Conservation (phyloP, 169 alveolate species). For the Cryptosporidium muris region DNA sequence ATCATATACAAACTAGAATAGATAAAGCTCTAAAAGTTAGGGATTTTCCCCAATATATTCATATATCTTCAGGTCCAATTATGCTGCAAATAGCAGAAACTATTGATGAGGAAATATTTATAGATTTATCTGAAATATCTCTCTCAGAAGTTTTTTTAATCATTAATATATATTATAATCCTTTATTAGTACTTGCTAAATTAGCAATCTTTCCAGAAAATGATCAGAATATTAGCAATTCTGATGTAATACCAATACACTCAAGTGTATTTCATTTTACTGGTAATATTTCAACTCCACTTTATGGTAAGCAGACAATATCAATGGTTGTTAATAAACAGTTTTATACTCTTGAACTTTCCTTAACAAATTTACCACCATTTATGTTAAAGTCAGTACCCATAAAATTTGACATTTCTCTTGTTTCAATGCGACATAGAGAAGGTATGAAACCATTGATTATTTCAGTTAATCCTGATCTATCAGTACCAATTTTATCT, state of each 20-base stretch:
- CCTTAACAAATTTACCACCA: slow-evolving; percentile 32
- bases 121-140: slow-evolving; percentile 5
- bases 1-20: slow-evolving; percentile 9
- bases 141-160: slow-evolving; percentile 20
- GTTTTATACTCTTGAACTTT: slow-evolving; percentile 18
- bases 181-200: slow-evolving; percentile 24
- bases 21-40: slow-evolving; percentile 27
- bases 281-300: slow-evolving; percentile 24
- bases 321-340: slow-evolving; percentile 10
- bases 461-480: slow-evolving; percentile 74
- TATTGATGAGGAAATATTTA: slow-evolving; percentile 21
- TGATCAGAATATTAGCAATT: not conserved
- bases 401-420: slow-evolving; percentile 21
- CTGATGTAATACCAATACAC: slow-evolving; percentile 1
- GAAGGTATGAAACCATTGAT: slow-evolving; percentile 55
- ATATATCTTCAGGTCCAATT: slow-evolving; percentile 1
- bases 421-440: slow-evolving; percentile 23
- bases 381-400: slow-evolving; percentile 19
- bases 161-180: slow-evolving; percentile 47
- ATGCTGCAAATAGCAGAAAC: slow-evolving; percentile 4
- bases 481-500: slow-evolving; percentile 73
- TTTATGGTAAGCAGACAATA: slow-evolving; percentile 32
- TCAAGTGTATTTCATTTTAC: slow-evolving; percentile 19
- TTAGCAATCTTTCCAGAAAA: slow-evolving; percentile 28
- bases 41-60: slow-evolving; percentile 36